Conservation (phyloP, 2,329 filamentous ascomycete genomes). For the Coniochaeta ligniaria region DNA sequence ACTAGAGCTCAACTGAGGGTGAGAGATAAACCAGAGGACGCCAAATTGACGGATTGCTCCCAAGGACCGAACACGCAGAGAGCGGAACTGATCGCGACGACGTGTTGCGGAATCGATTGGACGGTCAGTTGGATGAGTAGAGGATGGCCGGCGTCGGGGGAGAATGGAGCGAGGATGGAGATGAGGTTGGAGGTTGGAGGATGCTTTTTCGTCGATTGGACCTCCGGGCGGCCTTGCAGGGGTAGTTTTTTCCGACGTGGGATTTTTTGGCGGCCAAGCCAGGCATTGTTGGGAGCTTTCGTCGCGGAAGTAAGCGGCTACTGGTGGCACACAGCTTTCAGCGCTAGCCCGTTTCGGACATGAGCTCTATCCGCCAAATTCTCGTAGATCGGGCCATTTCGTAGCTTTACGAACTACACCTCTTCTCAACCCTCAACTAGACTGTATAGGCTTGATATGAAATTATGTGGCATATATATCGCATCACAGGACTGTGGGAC, state of each 20-base stretch:
- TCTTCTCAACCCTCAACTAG: neutral
- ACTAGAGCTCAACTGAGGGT: conserved; percentile 6
- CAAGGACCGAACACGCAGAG: conserved; percentile 4
- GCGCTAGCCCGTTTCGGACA: conserved; percentile 23
- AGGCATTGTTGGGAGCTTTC: conserved; percentile 12
- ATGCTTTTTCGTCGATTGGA: neutral
- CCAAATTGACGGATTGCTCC: conserved; percentile 7
- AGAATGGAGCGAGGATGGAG: conserved; percentile 2
- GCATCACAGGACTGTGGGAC: too few species aligned
- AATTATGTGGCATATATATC: too few species aligned
- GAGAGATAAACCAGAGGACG: conserved; percentile 11
- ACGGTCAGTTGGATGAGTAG: conserved; percentile 8
- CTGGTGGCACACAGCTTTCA: conserved; percentile 14
- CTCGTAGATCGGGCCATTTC: conserved; percentile 1
- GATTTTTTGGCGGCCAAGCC: conserved; percentile 8
- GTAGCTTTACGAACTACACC: too few species aligned
- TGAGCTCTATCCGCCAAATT: conserved; percentile 13
- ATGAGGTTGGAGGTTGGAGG: conserved; percentile 9
- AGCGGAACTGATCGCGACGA: neutral
- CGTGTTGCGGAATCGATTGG: conserved; percentile 3
- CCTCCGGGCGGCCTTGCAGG: conserved; percentile 4
- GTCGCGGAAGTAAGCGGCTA: neutral
- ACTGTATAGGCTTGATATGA: too few species aligned
- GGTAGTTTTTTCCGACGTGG: conserved; percentile 16
- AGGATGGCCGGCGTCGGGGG: conserved; percentile 1